Base-by-base conservation (phyloP, 2,329 filamentous ascomycete genomes). In the Paecilomyces formosus region DNA sequence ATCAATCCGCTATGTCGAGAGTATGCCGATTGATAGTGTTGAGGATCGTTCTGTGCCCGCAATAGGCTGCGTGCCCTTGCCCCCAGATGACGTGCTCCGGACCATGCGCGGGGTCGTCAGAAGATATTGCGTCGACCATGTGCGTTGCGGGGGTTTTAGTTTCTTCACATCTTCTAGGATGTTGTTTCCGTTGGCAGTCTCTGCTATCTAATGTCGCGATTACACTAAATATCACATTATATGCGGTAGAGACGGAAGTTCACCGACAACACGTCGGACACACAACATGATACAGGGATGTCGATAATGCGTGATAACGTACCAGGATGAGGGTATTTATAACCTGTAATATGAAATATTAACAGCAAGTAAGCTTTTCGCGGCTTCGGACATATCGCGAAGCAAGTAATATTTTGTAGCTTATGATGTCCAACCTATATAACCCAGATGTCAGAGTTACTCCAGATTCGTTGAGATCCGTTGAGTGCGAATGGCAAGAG, bases 201-300 rank as follows among this genome's bases (percentile, higher is more conserved):
- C 28, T 24, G 18, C 35, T 22, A n/a, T 56, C 12, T 49, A 33
- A 66, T 67, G 65, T 65, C 63, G 65, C 65, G 62, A 65, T 67
- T 55, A 21, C 26, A 58, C 50, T 61, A 63, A 67, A 67, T 62
- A 67, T 68, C 59, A 59, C 63, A 66, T 63, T 65, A 61, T 31
- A 57, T 51, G 55, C 31, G 31, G 15, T 31, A 50, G 13, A 13
- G 33, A 5, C 33, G n/a, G n/a, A 13, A 39, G 13, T n/a, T 39
- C 12, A 39, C 33, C 11, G 12, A 39, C 11, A 4, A 13, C 33
- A n/a, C 5, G 33, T 15, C 33, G n/a, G 33, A 13, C 13, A 13
- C 33, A 5, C 33, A 13, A 39, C 33, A 13, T 5, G 33, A 5
- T 39, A 39, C 33, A 39, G 12, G 33, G 33, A 39, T 39, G n/a